These are phyloP conservation scores for Friedmanniomyces endolithicus DNA, from an alignment of 495 filamentous ascomycete genomes.

Conservation along the genomic window DNA sequence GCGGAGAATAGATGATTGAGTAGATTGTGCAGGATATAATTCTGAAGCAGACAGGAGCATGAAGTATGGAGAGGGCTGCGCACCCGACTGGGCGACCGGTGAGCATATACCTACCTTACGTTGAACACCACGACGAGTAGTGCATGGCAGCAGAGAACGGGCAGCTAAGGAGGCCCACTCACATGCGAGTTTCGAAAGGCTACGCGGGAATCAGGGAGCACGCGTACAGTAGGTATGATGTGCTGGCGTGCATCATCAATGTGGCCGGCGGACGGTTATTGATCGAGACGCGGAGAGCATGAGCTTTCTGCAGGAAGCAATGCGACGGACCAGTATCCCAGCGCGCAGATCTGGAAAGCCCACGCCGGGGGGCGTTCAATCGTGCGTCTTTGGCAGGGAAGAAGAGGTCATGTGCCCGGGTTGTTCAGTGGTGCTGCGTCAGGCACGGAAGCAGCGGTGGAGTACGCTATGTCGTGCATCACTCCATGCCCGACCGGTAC, in stretches of 20 bases:
- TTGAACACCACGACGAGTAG: not conserved
- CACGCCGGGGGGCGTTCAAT: not conserved
- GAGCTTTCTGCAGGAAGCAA: conserved; percentile 7
- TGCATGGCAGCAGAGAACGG: not conserved
- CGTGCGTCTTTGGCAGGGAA: not conserved
- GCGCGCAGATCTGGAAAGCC: conserved; percentile 13
- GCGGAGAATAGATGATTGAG: not conserved
- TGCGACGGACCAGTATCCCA: conserved; percentile 1
- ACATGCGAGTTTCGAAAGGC: conserved; percentile 1
- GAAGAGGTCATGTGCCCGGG: conserved; percentile 13
- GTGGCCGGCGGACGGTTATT: conserved; percentile 47
- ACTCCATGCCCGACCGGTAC: conserved; percentile 7
- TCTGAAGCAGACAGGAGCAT: conserved; percentile 2
- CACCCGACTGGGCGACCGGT: conserved; percentile 15
- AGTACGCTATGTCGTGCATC: conserved; percentile 20
- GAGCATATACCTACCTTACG: conserved; percentile 5
- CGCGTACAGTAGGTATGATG: conserved; percentile 59
- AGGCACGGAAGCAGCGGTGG: conserved; percentile 9
- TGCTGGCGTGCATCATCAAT: conserved; percentile 83
- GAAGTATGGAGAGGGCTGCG: conserved; percentile 14
- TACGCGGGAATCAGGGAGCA: conserved; percentile 11
- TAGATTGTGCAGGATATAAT: conserved; percentile 9
- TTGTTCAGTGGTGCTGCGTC: conserved; percentile 6
- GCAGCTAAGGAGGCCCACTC: not conserved
- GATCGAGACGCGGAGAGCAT: conserved; percentile 36